Evolutionary conservation across 345 rosid genomes (phyloP), one percentile per base, ranked within the genome.

Genomic region (Euclidium syriacum): DNA sequence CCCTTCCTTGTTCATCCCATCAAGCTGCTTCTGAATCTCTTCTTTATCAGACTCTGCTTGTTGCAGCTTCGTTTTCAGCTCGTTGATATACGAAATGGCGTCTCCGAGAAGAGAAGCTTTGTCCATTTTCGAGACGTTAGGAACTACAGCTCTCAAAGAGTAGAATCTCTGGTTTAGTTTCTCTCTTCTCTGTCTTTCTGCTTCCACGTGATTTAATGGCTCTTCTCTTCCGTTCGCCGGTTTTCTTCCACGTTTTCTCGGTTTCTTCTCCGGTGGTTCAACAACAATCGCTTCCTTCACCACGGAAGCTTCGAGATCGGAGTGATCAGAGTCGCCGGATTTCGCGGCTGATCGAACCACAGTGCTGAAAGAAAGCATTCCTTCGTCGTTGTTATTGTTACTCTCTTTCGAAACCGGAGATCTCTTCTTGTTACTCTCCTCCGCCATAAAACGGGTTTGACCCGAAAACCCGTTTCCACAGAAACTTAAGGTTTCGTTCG

Each of bases 151-250:
- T 69, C 99, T 79, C 41, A 95, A 53, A 0, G 99, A 85, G 22
- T 95, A 95, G 73, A 95, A 95, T 64, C 83, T 77, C 80, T 90
- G 99, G 75, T 95, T 95, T 11, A 95, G 87, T 79, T 90, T 95
- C 89, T 95, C 99, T 46, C 99, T 83, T 78, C 99, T 86, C 71
- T 95, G 99, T 14, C 99, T 84, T 81, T 95, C 99, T 15, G 99
- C 99, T 77, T 95, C 99, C 0, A 95, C 99, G n/a, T 95, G 99
- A 75, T 95, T 95, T 79, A 95, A 56, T 0, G 99, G 99, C 77
- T 95, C 97, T 70, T 95, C 99, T 72, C 99, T 76, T 7, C 99
- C 99, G 34, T 95, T 95, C 0, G 99, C 99, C 0, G 99, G 99
- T 61, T 95, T 95, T 34, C 99, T 76, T 10, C 99, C 99, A 4